Conservation (phyloP, 139 green algal species). For the Pleodorina starrii region DNA sequence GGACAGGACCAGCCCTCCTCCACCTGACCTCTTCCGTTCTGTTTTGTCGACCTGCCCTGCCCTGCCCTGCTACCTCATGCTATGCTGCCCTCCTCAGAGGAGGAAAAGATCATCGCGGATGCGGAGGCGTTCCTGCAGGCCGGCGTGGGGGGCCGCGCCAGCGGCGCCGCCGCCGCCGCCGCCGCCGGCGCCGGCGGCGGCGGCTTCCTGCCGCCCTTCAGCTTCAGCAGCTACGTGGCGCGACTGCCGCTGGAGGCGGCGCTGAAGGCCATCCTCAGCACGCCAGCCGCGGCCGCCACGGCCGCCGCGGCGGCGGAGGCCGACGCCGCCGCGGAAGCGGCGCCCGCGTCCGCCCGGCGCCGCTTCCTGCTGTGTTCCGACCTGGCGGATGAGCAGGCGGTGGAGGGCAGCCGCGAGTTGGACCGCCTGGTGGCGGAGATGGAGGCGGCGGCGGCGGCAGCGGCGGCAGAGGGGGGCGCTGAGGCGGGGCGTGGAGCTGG, state of each 20-base stretch:
- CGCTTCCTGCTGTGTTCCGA: conserved; percentile 26
- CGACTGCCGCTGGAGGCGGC: conserved; percentile 36
- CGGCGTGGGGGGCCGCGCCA: neutral
- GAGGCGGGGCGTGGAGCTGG: neutral
- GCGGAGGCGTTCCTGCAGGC: conserved; percentile 7
- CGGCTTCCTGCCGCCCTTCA: conserved; percentile 31
- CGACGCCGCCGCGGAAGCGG: neutral
- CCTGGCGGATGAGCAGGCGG: conserved; percentile 25
- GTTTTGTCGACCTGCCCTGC: too few relatives aligned
- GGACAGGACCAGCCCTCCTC: too few relatives aligned
- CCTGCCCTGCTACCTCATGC: too few relatives aligned
- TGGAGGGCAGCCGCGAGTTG: neutral
- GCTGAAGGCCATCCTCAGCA: neutral
- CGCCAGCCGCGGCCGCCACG: neutral
- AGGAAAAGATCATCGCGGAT: neutral
- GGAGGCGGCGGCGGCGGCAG: neutral
- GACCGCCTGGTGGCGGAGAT: neutral
- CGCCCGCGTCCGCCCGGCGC: neutral
- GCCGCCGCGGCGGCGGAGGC: neutral
- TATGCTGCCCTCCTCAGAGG: conserved; percentile 21
- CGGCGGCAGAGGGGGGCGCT: neutral
- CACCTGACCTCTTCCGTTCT: too few relatives aligned
- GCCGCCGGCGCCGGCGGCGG: neutral
- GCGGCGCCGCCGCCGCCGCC: neutral
- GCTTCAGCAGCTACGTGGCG: conserved; percentile 45